Base-by-base conservation (phyloP, 345 rosid genomes). In the Gossypium australe region DNA sequence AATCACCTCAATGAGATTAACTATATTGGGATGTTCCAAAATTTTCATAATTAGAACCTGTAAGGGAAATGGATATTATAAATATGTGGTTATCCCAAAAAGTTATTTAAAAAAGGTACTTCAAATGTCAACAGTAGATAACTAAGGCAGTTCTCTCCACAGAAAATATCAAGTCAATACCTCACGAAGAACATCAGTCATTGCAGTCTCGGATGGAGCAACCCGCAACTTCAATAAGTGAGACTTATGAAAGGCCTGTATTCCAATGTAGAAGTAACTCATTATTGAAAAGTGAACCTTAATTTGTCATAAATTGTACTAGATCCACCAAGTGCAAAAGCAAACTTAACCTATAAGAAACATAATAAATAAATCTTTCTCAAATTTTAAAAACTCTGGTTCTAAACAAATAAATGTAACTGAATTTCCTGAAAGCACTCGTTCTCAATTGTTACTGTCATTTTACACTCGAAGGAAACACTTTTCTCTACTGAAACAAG, bases 141-240 rank as follows among this genome's bases (percentile, higher is more conserved):
- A 56, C 10, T 20, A 56, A 20, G 24, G 60, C 10, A 56, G 11
- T 3, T 56, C 12, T 56, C 25, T 56, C 60, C 60, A 2, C 13
- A 48, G 24, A 77, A 63, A 71, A 52, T 20, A 72, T 13, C 12
- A 52, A 64, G 64, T 27, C 71, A 66, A 61, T 89, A 95, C 99
- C 92, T 95, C 98, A 44, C 99, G 92, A 76, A 88, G 88, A 75
- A 95, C 99, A 83, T 95, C 99, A 38, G 89, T 86, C 99, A 95
- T 95, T 77, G 99, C 98, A 61, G 97, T 95, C 88, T 95, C 99
- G 61, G 97, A 95, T 78, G 99, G 99, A 75, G 90, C 93, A 80
- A 95, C 99, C 22, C 97, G 89, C 82, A 86, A 83, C 87, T 90
- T 93, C 72, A 82, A 77, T 49, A 95, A 82, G 81, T 95, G 96